Percentiles rank a stretch among this genome's conserved stretches.
Conservation (phyloP, 441 rosid genomes). For the Biscutella laevigata region DNA sequence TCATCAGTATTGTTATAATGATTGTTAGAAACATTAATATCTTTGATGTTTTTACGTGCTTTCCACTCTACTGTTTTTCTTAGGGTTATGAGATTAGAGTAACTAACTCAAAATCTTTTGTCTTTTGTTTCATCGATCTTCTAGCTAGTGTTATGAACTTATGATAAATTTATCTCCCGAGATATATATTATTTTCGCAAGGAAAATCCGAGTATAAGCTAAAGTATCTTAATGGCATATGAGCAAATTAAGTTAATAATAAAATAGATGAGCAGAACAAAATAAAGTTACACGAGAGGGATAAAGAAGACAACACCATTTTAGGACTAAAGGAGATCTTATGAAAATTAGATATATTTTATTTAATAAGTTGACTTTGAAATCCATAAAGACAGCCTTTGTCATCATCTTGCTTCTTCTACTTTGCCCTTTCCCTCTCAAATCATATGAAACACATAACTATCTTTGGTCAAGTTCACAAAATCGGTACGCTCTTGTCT, state of each 20-base stretch:
- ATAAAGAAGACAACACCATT: conserved; percentile 13
- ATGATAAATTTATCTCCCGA: neutral
- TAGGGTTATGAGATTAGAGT: conserved; percentile 9
- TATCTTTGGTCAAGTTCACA: no score
- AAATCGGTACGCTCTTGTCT: no score
- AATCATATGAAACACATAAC: no score
- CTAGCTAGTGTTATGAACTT: conserved; percentile 1
- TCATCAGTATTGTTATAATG: conserved; percentile 20
- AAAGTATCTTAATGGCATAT: neutral
- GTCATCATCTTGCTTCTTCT: conserved; percentile 1
- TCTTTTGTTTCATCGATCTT: neutral
- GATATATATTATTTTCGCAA: neutral
- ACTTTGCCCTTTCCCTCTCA: neutral
- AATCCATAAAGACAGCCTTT: conserved; percentile 18
- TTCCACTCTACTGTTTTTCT: neutral
- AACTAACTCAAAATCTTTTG: conserved; percentile 3
- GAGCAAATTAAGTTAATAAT: neutral
- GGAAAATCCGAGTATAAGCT: neutral
- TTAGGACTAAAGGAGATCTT: neutral
- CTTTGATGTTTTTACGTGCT: neutral
- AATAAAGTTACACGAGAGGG: neutral
- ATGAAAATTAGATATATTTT: neutral
- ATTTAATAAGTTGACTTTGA: conserved; percentile 12
- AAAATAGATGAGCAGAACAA: neutral
- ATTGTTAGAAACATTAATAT: neutral